Evolutionary conservation across 495 filamentous ascomycete genomes (phyloP), one percentile per base, ranked within the genome.

Genomic region (Penicillium taxi): DNA sequence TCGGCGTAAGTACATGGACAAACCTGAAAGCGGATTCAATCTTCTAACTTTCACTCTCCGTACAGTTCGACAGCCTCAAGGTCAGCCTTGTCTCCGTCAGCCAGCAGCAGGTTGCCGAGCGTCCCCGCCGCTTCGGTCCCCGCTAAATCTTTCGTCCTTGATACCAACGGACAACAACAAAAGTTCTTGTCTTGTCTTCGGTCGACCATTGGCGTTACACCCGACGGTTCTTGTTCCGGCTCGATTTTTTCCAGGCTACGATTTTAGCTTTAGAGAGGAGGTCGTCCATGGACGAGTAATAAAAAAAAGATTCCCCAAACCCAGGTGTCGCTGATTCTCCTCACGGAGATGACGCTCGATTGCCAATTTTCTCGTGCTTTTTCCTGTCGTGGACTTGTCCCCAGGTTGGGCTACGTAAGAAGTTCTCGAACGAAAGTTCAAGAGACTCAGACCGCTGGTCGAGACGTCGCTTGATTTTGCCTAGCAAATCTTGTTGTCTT

Each of bases 21-120:
- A n/a, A n/a, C n/a, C n/a, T n/a, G n/a, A n/a, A n/a, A n/a, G n/a
- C n/a, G n/a, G n/a, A n/a, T n/a, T n/a, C n/a, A n/a, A n/a, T n/a
- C n/a, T n/a, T n/a, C n/a, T n/a, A n/a, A n/a, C n/a, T n/a, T n/a
- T n/a, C n/a, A n/a, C n/a, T n/a, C 1, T 32, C 9, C 5, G 17
- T 50, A 40, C 57, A 96, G 90, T 96, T 96, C 75, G 90, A 96
- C 67, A 81, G 80, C 47, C 88, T 96, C 65, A 85, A 89, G 56
- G 87, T 94, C 81, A 93, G 87, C 69, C 84, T 94, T 56, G 78
- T 90, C 52, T 64, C 81, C 45, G 88, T 96, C 47, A 72, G 80
- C 52, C 88, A 95, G 72, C 84, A 85, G 67, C 90, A 94, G 76
- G 66, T 72, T 56, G 41, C 37, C 19, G 86, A 93, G 74, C 80